A percentile compares a stretch with the other conserved stretches of the same genome.
Evolutionary conservation across 164 flowering plant species (phyloP).

Genomic region (Dillenia suffruticosa): DNA sequence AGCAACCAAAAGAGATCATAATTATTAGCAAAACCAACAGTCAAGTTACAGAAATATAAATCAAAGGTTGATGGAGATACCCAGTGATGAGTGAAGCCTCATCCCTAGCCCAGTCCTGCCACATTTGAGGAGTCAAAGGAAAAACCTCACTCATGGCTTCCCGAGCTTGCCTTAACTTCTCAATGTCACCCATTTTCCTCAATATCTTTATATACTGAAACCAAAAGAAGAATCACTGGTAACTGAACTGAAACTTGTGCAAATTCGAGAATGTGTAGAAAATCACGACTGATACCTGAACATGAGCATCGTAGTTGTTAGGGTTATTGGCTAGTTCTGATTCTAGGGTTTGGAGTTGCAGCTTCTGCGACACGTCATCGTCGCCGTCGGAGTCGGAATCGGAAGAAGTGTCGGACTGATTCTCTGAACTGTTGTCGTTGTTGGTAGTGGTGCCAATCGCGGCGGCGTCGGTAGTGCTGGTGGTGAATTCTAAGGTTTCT

Average conservation of each 20-base stretch:
- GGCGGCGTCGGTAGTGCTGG: no score
- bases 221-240: not conserved
- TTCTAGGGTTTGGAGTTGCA: slow-evolving; percentile 50
- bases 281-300: slow-evolving; percentile 33
- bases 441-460: slow-evolving; percentile 3
- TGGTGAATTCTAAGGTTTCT: no score
- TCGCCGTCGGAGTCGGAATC: slow-evolving; percentile 40
- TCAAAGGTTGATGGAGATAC: slow-evolving; percentile 22
- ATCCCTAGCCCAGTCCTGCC: slow-evolving; percentile 91
- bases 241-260: not conserved
- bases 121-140: slow-evolving; percentile 75
- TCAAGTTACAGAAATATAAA: not conserved
- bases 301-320: slow-evolving; percentile 63
- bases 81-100: slow-evolving; percentile 52
- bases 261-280: not conserved
- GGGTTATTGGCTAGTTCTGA: slow-evolving; percentile 52
- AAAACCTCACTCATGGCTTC: slow-evolving; percentile 72
- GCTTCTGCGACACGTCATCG: slow-evolving; percentile 36
- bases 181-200: slow-evolving; percentile 64
- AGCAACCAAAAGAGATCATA: not conserved
- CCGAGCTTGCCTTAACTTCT: slow-evolving; percentile 78
- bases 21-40: not conserved
- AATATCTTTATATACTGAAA: slow-evolving; percentile 60
- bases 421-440: slow-evolving; percentile 6
- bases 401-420: slow-evolving; percentile 10